These are phyloP conservation scores for Ceratobasidium sp. DNA, from an alignment of 1,284 basidiomycete species.

Conservation along the genomic window DNA sequence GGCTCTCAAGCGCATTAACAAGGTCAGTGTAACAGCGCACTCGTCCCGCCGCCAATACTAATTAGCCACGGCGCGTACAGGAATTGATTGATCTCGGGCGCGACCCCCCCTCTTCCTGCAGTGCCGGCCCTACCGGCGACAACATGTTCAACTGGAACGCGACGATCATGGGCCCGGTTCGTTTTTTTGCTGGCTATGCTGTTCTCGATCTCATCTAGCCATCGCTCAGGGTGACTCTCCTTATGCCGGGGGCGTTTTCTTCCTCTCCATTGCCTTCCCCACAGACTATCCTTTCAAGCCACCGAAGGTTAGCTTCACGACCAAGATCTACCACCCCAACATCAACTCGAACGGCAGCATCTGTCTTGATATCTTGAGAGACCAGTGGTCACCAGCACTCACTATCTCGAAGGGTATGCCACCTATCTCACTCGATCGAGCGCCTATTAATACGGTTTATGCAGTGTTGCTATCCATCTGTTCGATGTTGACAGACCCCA, in stretches of 20 bases:
- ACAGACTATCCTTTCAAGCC: slow-evolving; percentile 99
- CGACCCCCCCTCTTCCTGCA: slow-evolving; percentile 97
- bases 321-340: slow-evolving; percentile 94
- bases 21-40: slow-evolving; percentile 68
- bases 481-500: slow-evolving; percentile 97
- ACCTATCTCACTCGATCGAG: not conserved
- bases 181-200: slow-evolving; percentile 55
- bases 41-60: slow-evolving; percentile 36
- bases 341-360: slow-evolving; percentile 99
- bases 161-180: slow-evolving; percentile 96
- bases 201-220: slow-evolving; percentile 10
- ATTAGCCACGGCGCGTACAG: slow-evolving; percentile 64
- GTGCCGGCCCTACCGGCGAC: slow-evolving; percentile 94
- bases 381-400: slow-evolving; percentile 98
- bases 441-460: not conserved
- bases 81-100: slow-evolving; percentile 98
- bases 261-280: slow-evolving; percentile 93
- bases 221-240: slow-evolving; percentile 88
- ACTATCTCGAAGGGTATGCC: slow-evolving; percentile 96
- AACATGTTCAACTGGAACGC: slow-evolving; percentile 99
- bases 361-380: slow-evolving; percentile 96
- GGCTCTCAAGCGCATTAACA: slow-evolving; percentile 99
- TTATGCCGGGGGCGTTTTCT: slow-evolving; percentile 96
- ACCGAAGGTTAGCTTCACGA: slow-evolving; percentile 99
- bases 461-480: slow-evolving; percentile 93